Percentiles rank a stretch among this genome's conserved stretches.
Evolutionary conservation across 495 filamentous ascomycete species (phyloP).

Genomic region (Lasiosphaeria ovina): DNA sequence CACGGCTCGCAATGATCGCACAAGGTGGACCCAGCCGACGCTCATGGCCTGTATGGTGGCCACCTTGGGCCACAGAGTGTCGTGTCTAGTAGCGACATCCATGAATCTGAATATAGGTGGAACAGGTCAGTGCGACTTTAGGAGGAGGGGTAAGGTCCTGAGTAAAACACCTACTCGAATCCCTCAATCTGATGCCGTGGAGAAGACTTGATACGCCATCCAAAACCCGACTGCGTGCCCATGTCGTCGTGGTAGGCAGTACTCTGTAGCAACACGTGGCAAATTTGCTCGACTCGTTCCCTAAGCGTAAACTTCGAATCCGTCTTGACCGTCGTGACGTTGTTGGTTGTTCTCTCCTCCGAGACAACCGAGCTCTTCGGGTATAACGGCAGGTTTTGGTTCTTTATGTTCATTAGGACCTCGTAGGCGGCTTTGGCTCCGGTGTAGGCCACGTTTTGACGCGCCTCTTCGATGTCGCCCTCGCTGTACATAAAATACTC

Average conservation of each 20-base stretch:
- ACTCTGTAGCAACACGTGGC: background rate
- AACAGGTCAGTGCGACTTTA: too few relatives aligned
- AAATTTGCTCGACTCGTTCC: background rate
- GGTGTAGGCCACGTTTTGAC: background rate
- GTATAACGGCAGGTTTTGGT: background rate
- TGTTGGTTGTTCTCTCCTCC: background rate
- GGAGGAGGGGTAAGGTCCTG: too few relatives aligned
- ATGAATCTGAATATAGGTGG: slow-evolving; percentile 32
- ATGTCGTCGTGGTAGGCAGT: background rate
- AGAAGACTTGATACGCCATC: background rate
- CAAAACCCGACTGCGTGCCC: background rate
- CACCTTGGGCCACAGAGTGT: slow-evolving; percentile 5
- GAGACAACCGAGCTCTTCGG: background rate
- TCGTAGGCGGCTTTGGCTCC: background rate
- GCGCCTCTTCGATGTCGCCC: background rate
- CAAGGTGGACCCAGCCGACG: slow-evolving; percentile 38
- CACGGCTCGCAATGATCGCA: slow-evolving; percentile 31
- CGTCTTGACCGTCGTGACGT: background rate
- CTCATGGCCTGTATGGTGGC: slow-evolving; percentile 23
- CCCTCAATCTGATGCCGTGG: slow-evolving; percentile 20
- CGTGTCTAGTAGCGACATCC: slow-evolving; percentile 26
- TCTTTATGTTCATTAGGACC: background rate
- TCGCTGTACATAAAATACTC: background rate
- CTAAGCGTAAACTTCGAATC: background rate
- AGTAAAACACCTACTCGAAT: slow-evolving; percentile 16